Evolutionary conservation across 345 rosid species (phyloP).

Genomic region (Abelmoschus esculentus): DNA sequence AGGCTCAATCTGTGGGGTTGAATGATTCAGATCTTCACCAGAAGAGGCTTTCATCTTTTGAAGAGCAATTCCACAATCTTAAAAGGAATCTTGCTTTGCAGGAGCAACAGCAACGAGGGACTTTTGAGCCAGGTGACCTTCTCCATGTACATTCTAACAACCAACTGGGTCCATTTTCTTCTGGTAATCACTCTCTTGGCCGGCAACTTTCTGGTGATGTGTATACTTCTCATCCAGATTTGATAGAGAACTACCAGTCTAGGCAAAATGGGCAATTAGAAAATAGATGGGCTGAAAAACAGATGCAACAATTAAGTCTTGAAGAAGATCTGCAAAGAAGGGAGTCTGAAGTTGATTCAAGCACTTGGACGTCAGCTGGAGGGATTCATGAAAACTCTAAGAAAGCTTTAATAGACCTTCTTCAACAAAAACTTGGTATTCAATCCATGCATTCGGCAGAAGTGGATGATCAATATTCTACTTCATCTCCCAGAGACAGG

Average conservation of each 20-base stretch:
- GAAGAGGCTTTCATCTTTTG: constrained; percentile 21
- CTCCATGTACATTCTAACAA: constrained; percentile 15
- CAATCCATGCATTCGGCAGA: constrained; percentile 21
- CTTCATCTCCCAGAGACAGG: constrained; percentile 12
- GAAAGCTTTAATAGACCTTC: constrained; percentile 27
- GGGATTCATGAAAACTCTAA: constrained; percentile 26
- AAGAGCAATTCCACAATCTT: constrained; percentile 22
- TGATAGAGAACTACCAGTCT: constrained; percentile 7
- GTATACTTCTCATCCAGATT: constrained; percentile 21
- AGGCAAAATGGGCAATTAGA: constrained; percentile 16
- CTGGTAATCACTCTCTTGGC: constrained; percentile 11
- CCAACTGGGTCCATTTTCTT: constrained; percentile 21
- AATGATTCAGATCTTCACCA: constrained; percentile 24
- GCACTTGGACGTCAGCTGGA: constrained; percentile 18
- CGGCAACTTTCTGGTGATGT: constrained; percentile 17
- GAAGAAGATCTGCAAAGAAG: constrained; percentile 18
- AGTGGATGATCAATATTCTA: constrained; percentile 13
- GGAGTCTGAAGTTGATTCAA: constrained; percentile 22
- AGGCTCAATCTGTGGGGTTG: constrained; percentile 23
- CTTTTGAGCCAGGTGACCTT: constrained; percentile 23
- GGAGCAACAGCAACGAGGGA: constrained; percentile 25
- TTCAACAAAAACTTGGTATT: constrained; percentile 26
- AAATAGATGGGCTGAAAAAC: constrained; percentile 27
- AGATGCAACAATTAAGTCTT: constrained; percentile 21
- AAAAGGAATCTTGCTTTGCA: constrained; percentile 20